Evolutionary conservation across 306 rosid genomes (phyloP), one percentile per base, ranked within the genome.

Genomic region (Canavalia gladiata): DNA sequence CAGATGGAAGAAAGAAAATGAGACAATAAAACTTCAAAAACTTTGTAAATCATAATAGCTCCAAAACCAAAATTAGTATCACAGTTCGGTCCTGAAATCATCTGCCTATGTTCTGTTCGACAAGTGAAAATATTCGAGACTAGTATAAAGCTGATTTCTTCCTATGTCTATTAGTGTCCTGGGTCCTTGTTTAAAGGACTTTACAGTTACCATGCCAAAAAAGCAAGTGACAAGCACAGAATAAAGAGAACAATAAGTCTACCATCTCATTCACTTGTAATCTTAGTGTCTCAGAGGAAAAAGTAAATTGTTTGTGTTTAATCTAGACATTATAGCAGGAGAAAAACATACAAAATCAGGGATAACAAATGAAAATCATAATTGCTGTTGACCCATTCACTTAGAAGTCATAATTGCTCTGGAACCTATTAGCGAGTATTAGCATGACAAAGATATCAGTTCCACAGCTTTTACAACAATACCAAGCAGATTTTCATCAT

Each of bases 1-100:
- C 58, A 45, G 58, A 59, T 60, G 59, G 49, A 59, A 75, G 59
- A 75, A 35, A 58, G 51, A 47, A 50, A 31, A 47, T 34, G 50
- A 35, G 37, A 4, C 7, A 39, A 37, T 34, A 68, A 68, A 66
- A 42, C 35, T 66, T 39, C 0, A 46, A 75, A 30, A 60, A 12
- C 6, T 60, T 46, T 25, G 39, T 13, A 59, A 75, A 59, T 73
- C 50, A 30, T 63, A 49, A 37, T 52, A 72, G 60, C 49, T 81
- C 74, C 11, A 13, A 42, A 41, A 64, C 42, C 74, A 10, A 73
- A 64, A 63, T 41, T 63, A 41, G 59, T 50, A 81, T 63, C 68
- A 76, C n/a, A 29, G 41, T 10, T 82, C 78, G 69, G 37, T 77
- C 54, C 68, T 62, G 37, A 45, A 74, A 12, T 54, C 55, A 54